Evolutionary conservation across 768 basidiomycete species (phyloP).

Genomic region (Hygrocybe coccinea): DNA sequence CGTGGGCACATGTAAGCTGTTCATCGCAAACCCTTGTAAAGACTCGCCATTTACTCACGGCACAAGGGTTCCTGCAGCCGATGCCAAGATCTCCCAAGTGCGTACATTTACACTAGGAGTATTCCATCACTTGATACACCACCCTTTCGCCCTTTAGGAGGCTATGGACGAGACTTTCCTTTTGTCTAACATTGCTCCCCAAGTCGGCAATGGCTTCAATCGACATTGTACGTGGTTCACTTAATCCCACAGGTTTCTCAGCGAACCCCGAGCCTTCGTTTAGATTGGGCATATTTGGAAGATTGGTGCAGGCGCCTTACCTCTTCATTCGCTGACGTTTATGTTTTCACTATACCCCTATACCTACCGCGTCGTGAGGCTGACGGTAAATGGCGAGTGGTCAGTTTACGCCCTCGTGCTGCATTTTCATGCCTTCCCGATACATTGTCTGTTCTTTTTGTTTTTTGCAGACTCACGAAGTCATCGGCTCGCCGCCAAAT

Average conservation of each 20-base stretch:
- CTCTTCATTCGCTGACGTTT: conserved; percentile 85
- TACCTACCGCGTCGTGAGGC: conserved; percentile 81
- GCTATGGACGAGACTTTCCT: conserved; percentile 98
- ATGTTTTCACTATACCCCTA: conserved; percentile 95
- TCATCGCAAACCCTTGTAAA: neutral
- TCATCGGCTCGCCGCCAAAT: conserved; percentile 89
- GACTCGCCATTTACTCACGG: neutral
- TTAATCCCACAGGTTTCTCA: neutral
- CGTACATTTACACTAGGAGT: conserved; percentile 7
- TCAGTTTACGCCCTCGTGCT: conserved; percentile 38
- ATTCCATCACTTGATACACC: neutral
- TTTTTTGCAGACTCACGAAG: conserved; percentile 74
- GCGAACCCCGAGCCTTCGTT: neutral
- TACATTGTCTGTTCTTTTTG: neutral
- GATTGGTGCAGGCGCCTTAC: conserved; percentile 94
- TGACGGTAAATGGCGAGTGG: conserved; percentile 95
- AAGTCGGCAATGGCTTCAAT: conserved; percentile 97
- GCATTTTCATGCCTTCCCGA: neutral
- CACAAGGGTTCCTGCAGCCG: conserved; percentile 88
- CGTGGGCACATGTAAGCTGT: conserved; percentile 86
- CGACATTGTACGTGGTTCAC: conserved; percentile 69
- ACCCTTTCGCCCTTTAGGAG: conserved; percentile 35
- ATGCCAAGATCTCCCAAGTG: conserved; percentile 85
- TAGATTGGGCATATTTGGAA: conserved; percentile 96
- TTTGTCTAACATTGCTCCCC: conserved; percentile 93